phyloP scores from a whole-genome alignment of 1,139 yeast species.

The Kurtzmaniella quercitrusa region DNA sequence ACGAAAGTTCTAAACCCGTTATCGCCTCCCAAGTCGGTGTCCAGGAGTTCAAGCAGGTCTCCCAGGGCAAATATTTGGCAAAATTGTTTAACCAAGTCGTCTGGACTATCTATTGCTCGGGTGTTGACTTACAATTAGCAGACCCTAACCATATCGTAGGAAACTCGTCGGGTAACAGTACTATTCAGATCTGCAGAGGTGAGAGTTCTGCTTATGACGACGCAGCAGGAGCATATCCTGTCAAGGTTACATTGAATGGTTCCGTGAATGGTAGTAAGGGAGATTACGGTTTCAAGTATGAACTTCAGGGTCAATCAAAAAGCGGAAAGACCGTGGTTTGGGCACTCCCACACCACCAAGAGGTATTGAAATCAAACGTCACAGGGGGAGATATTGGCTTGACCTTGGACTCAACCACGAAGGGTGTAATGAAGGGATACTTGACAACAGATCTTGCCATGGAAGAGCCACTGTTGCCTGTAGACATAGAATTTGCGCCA shows the following conservation, averaged over 20 bases:
- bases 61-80: conserved; percentile 26
- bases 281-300: conserved; percentile 28
- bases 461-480: conserved; percentile 47
- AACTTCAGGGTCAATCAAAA: conserved; percentile 25
- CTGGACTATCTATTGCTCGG: conserved; percentile 38
- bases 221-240: conserved; percentile 41
- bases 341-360: conserved; percentile 69
- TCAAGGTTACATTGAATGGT: conserved; percentile 23
- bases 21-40: conserved; percentile 64
- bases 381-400: conserved; percentile 29
- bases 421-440: conserved; percentile 63
- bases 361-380: conserved; percentile 27
- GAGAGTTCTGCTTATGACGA: conserved; percentile 44
- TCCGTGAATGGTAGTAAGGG: conserved; percentile 22
- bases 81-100: conserved; percentile 37
- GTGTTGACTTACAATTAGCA: conserved; percentile 33
- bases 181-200: conserved; percentile 48
- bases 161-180: conserved; percentile 24
- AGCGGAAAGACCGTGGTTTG: conserved; percentile 35
- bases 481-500: conserved; percentile 52
- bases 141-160: conserved; percentile 56
- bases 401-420: conserved; percentile 59
- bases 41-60: conserved; percentile 32
- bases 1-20: conserved; percentile 50
- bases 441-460: conserved; percentile 46